Base-by-base conservation (phyloP, 2,329 filamentous ascomycete genomes). In the Hirsutella rhossiliensis region DNA sequence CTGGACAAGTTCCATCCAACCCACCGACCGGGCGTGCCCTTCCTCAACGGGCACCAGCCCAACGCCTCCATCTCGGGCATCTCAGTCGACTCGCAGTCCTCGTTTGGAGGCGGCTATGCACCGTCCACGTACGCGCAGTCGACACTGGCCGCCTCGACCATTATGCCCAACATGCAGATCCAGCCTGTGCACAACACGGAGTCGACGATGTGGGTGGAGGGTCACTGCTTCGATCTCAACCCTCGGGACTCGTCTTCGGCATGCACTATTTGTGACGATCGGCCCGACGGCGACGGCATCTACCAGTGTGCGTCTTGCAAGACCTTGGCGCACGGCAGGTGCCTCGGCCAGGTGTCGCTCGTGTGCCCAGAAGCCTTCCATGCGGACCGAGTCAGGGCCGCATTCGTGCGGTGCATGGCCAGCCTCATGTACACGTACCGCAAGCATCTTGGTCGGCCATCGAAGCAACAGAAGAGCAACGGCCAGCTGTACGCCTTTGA, bases 101-200 rank as follows among this genome's bases (percentile, higher is more conserved):
- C 84, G 3, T 85, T 84, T 23, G 70, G 71, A 45, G 67, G 66
- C 40, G 78, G 80, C 9, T 92, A 92, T 59, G 84, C 86, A 5
- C 86, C 86, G 3, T 90, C 86, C 3, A 80, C 86, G 3, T 92
- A 92, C 56, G 86, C 86, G 1, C 83, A 86, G 54, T 90, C 85
- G n/a, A 92, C 87, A 1, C 66, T 92, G 39, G 86, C 86, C 2
- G 86, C 86, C 8, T 89, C 84, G 7, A 92, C 86, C 2, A 80
- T 92, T 53, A 89, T 92, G 85, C 86, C 87, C 31, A 84, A 81
- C 54, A 83, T 88, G 75, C 75, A 87, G 47, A 75, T 88, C 48
- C 84, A 89, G 55, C 83, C 83, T 1, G 85, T 90, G 8, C 71
- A 72, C 40, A 87, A 90, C 56, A 87, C 84, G 0, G 83, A 88